Conservation (phyloP, 257 asterid genomes). For the Nicotiana tabacum region DNA sequence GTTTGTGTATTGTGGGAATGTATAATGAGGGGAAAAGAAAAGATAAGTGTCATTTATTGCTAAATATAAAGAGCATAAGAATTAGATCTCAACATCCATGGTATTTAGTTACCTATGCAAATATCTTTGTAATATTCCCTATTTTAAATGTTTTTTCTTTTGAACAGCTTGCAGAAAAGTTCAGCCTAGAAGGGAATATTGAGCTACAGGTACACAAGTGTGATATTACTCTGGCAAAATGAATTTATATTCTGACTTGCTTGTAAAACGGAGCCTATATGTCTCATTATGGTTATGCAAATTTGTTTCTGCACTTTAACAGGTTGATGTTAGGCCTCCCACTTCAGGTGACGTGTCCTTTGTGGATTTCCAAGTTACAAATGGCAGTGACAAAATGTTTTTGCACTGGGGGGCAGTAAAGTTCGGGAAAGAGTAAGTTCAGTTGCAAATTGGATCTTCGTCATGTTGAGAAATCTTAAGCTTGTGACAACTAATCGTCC, state of each 20-base stretch:
- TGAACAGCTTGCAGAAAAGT: slow-evolving; percentile 63
- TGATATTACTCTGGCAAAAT: background rate
- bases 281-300: background rate
- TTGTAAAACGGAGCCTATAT: background rate
- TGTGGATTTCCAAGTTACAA: slow-evolving; percentile 55
- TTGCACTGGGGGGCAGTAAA: slow-evolving; percentile 94
- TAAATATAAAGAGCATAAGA: background rate
- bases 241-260: background rate
- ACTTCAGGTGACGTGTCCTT: slow-evolving; percentile 41
- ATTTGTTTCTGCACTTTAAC: slow-evolving; percentile 24
- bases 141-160: slow-evolving; percentile 5
- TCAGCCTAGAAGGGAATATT: slow-evolving; percentile 62
- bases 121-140: slow-evolving; percentile 2
- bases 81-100: background rate
- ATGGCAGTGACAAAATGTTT: slow-evolving; percentile 43
- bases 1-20: background rate
- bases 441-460: slow-evolving; percentile 8
- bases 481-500: background rate
- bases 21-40: slow-evolving; percentile 4
- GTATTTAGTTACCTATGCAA: background rate
- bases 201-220: slow-evolving; percentile 67
- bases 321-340: slow-evolving; percentile 75
- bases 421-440: slow-evolving; percentile 48
- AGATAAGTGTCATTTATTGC: background rate
- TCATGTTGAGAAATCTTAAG: slow-evolving; percentile 1